Evolutionary conservation across 108 stramenopile genomes (phyloP).

Genomic region (Bacterosira constricta): DNA sequence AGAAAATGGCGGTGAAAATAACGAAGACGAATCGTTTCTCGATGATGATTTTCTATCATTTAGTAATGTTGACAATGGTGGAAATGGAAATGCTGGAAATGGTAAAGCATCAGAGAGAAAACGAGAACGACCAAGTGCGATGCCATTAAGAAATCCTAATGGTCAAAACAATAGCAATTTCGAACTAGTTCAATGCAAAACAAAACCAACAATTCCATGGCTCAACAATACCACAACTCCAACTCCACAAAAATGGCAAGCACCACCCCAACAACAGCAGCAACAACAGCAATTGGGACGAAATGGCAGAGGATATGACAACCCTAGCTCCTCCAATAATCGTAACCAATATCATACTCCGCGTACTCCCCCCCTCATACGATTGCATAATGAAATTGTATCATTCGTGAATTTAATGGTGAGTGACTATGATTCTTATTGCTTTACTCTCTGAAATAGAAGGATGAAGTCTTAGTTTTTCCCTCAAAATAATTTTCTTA

Average conservation of each 20-base stretch:
- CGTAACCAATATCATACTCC: conserved; percentile 3
- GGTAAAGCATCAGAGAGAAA: too few species aligned
- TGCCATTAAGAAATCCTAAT: too few species aligned
- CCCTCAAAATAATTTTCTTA: too few species aligned
- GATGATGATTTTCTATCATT: conserved; percentile 45
- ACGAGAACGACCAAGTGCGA: too few species aligned
- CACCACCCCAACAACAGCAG: neutral
- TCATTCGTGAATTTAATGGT: conserved; percentile 88
- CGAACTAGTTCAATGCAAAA: too few species aligned
- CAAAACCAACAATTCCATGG: neutral
- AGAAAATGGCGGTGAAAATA: neutral
- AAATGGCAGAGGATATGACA: neutral
- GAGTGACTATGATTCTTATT: too few species aligned
- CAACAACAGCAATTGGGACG: conserved; percentile 3
- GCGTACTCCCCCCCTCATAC: conserved; percentile 59
- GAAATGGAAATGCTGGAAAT: neutral
- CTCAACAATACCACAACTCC: neutral
- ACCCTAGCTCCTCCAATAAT: neutral
- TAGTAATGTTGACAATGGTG: conserved; percentile 21
- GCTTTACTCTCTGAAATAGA: too few species aligned
- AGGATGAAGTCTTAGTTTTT: too few species aligned
- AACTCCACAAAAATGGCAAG: neutral
- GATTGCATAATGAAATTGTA: conserved; percentile 96
- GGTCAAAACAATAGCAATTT: too few species aligned
- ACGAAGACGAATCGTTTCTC: conserved; percentile 12